phyloP scores from a whole-genome alignment of 2,329 filamentous ascomycete species.

The Paracamarosporium sp. region DNA sequence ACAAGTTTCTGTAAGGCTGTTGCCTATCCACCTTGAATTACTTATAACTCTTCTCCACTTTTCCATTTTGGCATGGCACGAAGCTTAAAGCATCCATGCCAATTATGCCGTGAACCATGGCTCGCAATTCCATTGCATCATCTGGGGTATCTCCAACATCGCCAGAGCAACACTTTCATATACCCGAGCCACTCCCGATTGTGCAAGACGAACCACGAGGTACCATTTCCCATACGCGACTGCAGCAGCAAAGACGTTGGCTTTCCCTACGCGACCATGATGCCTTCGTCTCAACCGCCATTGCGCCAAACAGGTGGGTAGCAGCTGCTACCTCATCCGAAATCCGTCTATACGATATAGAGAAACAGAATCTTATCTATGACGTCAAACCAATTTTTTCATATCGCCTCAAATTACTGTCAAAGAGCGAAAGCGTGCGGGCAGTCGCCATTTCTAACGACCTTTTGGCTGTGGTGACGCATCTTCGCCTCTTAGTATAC shows the following conservation, averaged over 20 bases:
- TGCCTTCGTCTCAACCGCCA: slow-evolving; percentile 21
- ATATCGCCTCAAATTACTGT: neutral
- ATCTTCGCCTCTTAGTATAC: slow-evolving; percentile 25
- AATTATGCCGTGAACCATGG: slow-evolving; percentile 1
- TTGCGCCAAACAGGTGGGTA: slow-evolving; percentile 23
- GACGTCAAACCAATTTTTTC: slow-evolving; percentile 3
- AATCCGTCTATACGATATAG: slow-evolving; percentile 21
- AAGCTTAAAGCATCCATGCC: neutral
- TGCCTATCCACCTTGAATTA: neutral
- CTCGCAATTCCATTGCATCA: slow-evolving; percentile 9
- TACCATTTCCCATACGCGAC: slow-evolving; percentile 9
- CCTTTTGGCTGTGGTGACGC: slow-evolving; percentile 28
- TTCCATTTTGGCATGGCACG: neutral
- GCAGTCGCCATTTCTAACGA: slow-evolving; percentile 25
- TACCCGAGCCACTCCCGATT: slow-evolving; percentile 4
- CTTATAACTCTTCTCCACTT: slow-evolving; percentile 1
- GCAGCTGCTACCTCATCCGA: slow-evolving; percentile 19
- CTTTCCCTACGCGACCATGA: slow-evolving; percentile 6
- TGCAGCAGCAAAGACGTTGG: slow-evolving; percentile 11
- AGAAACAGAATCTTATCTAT: slow-evolving; percentile 8
- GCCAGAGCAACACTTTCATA: neutral
- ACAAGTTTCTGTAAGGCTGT: neutral
- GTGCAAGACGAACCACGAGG: slow-evolving; percentile 16
- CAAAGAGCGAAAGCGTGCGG: slow-evolving; percentile 19
- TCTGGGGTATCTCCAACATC: neutral